phyloP scores from a whole-genome alignment of 192 early-diverging fungal species.

The Glomus cerebriforme region DNA sequence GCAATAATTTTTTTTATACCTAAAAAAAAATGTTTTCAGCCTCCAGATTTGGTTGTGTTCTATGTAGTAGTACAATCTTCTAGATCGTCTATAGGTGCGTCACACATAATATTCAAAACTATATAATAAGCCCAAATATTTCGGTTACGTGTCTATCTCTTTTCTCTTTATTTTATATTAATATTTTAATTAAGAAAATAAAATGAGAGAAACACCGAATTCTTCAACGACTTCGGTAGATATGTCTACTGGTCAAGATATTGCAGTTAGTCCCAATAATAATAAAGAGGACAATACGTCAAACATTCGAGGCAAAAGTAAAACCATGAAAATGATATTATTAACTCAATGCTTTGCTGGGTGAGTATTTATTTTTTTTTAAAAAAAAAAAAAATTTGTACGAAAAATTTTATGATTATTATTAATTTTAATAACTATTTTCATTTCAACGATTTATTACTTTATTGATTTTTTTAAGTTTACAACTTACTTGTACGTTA shows the following conservation, averaged over 20 bases:
- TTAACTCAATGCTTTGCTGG: slow-evolving; percentile 41
- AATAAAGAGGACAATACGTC: background rate
- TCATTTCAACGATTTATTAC: background rate
- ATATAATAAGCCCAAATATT: too few species aligned
- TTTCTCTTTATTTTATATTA: too few species aligned
- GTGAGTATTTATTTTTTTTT: slow-evolving; percentile 9
- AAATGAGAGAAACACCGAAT: background rate
- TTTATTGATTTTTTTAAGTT: slow-evolving; percentile 33
- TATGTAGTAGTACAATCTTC: too few species aligned
- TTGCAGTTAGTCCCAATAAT: background rate
- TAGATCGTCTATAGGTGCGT: too few species aligned
- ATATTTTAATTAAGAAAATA: too few species aligned
- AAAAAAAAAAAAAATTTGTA: background rate
- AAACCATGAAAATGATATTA: slow-evolving; percentile 50
- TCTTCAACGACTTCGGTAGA: background rate
- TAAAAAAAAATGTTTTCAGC: too few species aligned
- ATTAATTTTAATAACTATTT: background rate
- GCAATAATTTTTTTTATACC: too few species aligned
- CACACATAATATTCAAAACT: too few species aligned
- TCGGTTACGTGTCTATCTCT: too few species aligned
- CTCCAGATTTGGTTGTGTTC: too few species aligned
- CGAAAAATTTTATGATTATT: background rate
- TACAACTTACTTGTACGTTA: slow-evolving; percentile 68
- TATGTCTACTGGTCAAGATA: background rate
- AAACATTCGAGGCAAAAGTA: slow-evolving; percentile 42